A percentile compares a stretch with the other conserved stretches of the same genome.
Conservation (phyloP, 1,284 basidiomycete genomes). For the Anthracocystis panici-leucophaei region DNA sequence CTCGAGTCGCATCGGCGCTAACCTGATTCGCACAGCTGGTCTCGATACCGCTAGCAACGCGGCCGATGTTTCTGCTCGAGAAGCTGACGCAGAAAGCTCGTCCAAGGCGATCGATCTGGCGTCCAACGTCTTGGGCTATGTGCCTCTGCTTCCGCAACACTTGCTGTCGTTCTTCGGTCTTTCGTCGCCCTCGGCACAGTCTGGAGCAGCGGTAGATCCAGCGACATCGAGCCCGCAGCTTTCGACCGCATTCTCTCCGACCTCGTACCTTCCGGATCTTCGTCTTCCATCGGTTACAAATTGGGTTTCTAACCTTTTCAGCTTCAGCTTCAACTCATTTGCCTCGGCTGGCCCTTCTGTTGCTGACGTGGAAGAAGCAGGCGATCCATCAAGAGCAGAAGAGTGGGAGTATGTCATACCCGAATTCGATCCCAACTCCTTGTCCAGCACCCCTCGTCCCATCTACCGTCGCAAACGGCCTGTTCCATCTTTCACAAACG, state of each 20-base stretch:
- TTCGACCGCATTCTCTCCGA: neutral
- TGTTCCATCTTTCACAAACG: constrained; percentile 34
- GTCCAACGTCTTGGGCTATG: constrained; percentile 22
- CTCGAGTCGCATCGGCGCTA: constrained; percentile 48
- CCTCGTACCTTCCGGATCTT: constrained; percentile 17
- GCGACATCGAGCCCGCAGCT: neutral
- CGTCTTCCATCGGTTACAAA: constrained; percentile 12
- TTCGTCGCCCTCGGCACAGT: neutral
- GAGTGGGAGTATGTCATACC: constrained; percentile 58
- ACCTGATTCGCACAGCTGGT: constrained; percentile 39
- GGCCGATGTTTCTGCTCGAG: neutral
- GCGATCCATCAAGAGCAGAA: constrained; percentile 37
- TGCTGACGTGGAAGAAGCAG: neutral
- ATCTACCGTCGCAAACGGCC: constrained; percentile 53
- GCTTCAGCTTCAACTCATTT: constrained; percentile 18
- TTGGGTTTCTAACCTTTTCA: constrained; percentile 31
- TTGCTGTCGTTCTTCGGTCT: constrained; percentile 48
- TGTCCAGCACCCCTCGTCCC: constrained; percentile 50
- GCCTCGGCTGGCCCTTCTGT: neutral
- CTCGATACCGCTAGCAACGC: constrained; percentile 5
- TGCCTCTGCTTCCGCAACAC: constrained; percentile 54
- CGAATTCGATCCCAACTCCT: constrained; percentile 47
- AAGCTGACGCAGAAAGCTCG: neutral
- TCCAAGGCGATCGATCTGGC: constrained; percentile 2
- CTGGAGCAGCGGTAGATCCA: neutral